Base-by-base conservation (phyloP, 305 asterid species). In the Fraxinus ornus region DNA sequence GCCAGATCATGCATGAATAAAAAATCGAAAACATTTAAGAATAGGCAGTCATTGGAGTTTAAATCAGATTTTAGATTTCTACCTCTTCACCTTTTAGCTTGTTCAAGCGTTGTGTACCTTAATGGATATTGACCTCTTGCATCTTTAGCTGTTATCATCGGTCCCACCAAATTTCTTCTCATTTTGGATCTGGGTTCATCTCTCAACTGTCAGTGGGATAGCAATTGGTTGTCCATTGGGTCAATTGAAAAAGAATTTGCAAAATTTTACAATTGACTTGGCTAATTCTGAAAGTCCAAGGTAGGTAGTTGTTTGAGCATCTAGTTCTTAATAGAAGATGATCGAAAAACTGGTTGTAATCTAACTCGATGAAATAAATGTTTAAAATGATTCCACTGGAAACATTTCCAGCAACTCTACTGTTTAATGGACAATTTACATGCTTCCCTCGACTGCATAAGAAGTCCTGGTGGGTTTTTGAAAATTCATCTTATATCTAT, bases 381-480 rank as follows among this genome's bases (percentile, higher is more conserved):
- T 28, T 13, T 3, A 66, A 26, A 66, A 66, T 66, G 74, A 66
- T 66, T 66, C 37, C 35, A 12, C 19, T 66, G 37, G 66, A 64
- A 41, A 33, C 44, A 73, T 75, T 44, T 70, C 32, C 47, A 9
- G 57, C 76, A 28, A 39, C 77, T 77, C 72, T 80, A 80, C 36
- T 66, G 21, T 37, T 13, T 36, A 66, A 60, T 72, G 41, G 66
- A 62, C 8, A 37, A 73, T 78, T 78, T 66, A 55, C 78, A 13
- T 55, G 28, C 26, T 49, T 21, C 81, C 47, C 77, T 37, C 71
- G 57, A 35, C 64, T 77, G 62, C 19, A 19, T 70, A 77, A 47
- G 81, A 57, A 52, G 41, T 76, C 64, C 24, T n/a, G 55, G 70
- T 52, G 73, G 68, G 30, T 39, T 76, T 39, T 75, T 49, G 15